Base-by-base conservation (phyloP, 1,284 basidiomycete species). In the Ceraceosorus bombacis region DNA sequence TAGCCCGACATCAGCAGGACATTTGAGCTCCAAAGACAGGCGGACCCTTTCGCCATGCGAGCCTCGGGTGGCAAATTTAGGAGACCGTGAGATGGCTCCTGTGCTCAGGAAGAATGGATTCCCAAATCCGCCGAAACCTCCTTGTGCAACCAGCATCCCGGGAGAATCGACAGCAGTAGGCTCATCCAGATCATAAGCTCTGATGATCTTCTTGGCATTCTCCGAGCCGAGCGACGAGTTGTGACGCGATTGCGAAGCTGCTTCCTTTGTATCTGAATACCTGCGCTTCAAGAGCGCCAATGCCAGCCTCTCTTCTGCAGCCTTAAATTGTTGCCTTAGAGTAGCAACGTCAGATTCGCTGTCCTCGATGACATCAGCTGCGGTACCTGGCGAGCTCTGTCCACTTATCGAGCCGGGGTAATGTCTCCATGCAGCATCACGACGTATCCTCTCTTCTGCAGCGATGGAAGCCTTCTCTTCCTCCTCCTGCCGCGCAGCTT, bases 1-100 rank as follows among this genome's bases (percentile, higher is more conserved):
- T 9, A 99, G 81, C 0, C 92, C 95, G 27, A 98, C 83, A 77
- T 99, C 94, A 0, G 93, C 91, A 1, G 94, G 82, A 5, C 93
- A 83, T 78, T 98, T 97, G 68, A 98, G 86, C 78, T 96, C 94
- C n/a, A 99, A 82, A 46, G 85, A 83, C 27, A 98, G 82, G 0
- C 88, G 88, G 63, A 93, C 80, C 6, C 85, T 84, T 67, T 93
- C 88, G 6, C 94, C 94, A 4, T 85, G 83, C 6, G 84, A 82
- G 0, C 95, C 94, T 10, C 72, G 68, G 2, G 79, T 80, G 5
- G 80, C 80, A 51, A 79, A 78, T 51, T 79, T 79, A 13, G 80
- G 80, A 17, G 77, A 70, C 7, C 74, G 69, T 48, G 73, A 71
- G 60, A 62, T 60, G 0, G 84, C 78, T 10, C 43, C 43, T 10